Percentiles rank a stretch among this genome's conserved stretches.
Evolutionary conservation across 2,329 filamentous ascomycete species (phyloP).

Genomic region (Fusarium mexicanum): DNA sequence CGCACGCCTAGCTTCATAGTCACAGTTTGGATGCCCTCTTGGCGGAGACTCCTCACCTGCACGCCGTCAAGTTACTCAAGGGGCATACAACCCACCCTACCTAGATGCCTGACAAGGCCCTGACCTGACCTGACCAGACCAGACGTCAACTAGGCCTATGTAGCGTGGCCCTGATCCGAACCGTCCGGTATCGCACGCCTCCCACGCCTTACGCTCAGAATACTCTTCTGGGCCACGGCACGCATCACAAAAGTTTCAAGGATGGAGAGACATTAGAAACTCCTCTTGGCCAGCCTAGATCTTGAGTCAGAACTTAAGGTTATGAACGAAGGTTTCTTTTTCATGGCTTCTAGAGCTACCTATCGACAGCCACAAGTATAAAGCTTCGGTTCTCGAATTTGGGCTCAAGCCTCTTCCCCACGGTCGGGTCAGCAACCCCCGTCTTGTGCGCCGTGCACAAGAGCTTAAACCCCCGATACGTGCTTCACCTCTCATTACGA

Average conservation of each 20-base stretch:
- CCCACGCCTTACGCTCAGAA: conserved; percentile 1
- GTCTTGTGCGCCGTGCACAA: conserved; percentile 32
- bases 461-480: conserved; percentile 21
- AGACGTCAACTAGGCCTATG: conserved; percentile 24
- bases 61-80: conserved; percentile 19
- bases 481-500: conserved; percentile 24
- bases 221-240: background rate
- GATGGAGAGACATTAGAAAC: background rate
- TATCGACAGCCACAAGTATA: background rate
- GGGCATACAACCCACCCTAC: conserved; percentile 12
- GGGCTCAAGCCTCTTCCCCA: conserved; percentile 18
- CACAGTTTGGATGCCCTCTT: conserved; percentile 23
- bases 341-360: background rate
- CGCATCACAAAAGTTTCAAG: background rate
- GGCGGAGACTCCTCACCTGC: conserved; percentile 23
- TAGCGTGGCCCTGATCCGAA: conserved; percentile 25
- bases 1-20: conserved; percentile 25
- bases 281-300: background rate
- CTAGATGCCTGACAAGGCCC: conserved; percentile 25
- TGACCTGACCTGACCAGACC: conserved; percentile 25
- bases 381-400: conserved; percentile 12
- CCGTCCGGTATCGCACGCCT: conserved; percentile 34
- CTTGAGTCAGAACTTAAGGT: background rate
- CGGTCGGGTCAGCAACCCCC: conserved; percentile 15
- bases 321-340: background rate